Conservation (phyloP, 2,329 filamentous ascomycete genomes). For the Chaetothyriales sp. region DNA sequence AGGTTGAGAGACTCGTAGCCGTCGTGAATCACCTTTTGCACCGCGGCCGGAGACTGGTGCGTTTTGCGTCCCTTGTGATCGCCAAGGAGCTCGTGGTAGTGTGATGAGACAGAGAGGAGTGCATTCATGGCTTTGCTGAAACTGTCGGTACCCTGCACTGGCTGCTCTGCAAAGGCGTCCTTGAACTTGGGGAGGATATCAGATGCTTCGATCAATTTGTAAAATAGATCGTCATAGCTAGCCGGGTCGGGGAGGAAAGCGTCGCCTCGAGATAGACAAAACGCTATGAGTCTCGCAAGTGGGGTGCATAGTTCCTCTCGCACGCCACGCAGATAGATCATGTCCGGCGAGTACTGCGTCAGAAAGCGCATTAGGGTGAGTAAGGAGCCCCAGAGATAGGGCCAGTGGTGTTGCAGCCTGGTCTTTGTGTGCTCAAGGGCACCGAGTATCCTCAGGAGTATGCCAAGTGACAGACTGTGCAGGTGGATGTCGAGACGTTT, state of each 20-base stretch:
- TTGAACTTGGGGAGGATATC: conserved; percentile 60
- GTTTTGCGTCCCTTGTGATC: conserved; percentile 39
- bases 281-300: conserved; percentile 67
- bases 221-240: conserved; percentile 92
- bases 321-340: conserved; percentile 50
- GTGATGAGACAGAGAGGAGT: conserved; percentile 62
- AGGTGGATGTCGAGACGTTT: conserved; percentile 71
- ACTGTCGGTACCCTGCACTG: conserved; percentile 17
- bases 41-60: conserved; percentile 61
- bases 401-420: conserved; percentile 82
- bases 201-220: conserved; percentile 90
- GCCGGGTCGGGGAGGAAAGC: conserved; percentile 76
- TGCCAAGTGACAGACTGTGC: conserved; percentile 67
- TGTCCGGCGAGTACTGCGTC: conserved; percentile 67
- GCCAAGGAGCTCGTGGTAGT: conserved; percentile 71
- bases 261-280: conserved; percentile 78
- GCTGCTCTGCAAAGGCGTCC: conserved; percentile 41
- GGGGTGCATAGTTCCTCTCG: conserved; percentile 55
- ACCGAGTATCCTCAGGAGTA: conserved; percentile 69
- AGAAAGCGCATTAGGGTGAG: conserved; percentile 82
- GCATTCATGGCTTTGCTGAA: conserved; percentile 59
- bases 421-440: conserved; percentile 72
- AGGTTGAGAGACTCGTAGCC: conserved; percentile 93
- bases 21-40: conserved; percentile 84
- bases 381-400: conserved; percentile 81